phyloP scores from a whole-genome alignment of 108 stramenopile species.

The Licmophora abbreviata region DNA sequence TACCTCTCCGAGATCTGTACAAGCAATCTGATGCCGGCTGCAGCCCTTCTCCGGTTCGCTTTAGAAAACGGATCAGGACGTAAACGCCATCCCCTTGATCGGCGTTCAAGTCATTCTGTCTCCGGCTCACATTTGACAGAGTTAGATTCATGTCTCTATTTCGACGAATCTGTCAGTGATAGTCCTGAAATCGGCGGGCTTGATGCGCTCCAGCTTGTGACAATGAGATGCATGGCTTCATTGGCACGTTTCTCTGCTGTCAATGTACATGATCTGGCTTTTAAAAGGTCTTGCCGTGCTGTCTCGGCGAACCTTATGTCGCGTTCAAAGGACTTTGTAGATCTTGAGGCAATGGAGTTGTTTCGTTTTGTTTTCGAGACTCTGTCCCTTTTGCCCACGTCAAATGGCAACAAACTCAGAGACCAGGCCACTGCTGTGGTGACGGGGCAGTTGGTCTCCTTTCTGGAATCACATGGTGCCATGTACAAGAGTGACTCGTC shows the following conservation, averaged over 20 bases:
- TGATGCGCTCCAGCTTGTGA: neutral
- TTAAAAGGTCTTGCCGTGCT: slow-evolving; percentile 32
- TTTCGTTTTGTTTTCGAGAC: slow-evolving; percentile 18
- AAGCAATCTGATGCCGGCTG: slow-evolving; percentile 50
- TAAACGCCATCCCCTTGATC: slow-evolving; percentile 45
- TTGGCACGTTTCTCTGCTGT: neutral
- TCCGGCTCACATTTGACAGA: no score
- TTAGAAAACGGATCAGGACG: slow-evolving; percentile 37
- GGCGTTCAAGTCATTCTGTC: no score
- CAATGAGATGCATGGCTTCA: neutral
- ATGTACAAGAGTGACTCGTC: no score
- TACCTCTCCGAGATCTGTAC: slow-evolving; percentile 30
- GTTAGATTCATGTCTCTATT: slow-evolving; percentile 4
- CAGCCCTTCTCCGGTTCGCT: slow-evolving; percentile 56
- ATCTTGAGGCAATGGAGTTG: slow-evolving; percentile 17
- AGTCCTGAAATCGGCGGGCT: slow-evolving; percentile 4
- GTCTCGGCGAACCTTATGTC: slow-evolving; percentile 42
- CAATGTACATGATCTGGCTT: slow-evolving; percentile 9
- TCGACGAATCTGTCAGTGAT: slow-evolving; percentile 1
- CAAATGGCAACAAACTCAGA: neutral
- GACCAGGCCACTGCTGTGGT: no score
- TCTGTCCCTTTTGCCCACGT: neutral
- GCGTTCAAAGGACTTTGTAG: slow-evolving; percentile 30
- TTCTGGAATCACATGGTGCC: no score
- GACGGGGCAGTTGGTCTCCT: neutral